Evolutionary conservation across 768 basidiomycete species (phyloP), one percentile per base, ranked within the genome.

Genomic region (Lepiota subincarnata): DNA sequence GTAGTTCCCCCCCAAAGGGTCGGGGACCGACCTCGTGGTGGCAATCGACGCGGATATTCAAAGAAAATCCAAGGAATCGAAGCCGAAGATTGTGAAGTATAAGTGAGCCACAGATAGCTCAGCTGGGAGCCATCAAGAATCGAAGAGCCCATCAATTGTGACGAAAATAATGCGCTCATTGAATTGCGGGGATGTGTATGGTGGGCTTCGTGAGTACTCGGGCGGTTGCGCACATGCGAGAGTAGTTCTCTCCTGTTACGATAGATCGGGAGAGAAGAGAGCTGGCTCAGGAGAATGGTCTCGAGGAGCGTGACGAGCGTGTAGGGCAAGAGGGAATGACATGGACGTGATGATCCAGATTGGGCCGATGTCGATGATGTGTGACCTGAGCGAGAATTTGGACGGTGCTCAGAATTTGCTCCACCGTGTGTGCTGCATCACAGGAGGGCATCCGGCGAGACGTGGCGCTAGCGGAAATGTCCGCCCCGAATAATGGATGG

Each of bases 21-120:
- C 20, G 31, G 20, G 26, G 22, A 12, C 40, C 7, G 50, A 18
- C 40, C 26, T 40, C 26, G 39, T 39, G 48, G 26, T 28, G 11
- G 10, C 31, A 8, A 3, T 19, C 35, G 35, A 48, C 47, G 37
- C 19, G 34, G 22, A 10, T 44, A 13, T 18, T 36, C 34, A 22
- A 35, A 36, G 49, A 50, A 51, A 46, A 51, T 56, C 50, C 36
- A 19, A 31, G 31, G 47, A 56, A 56, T 56, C 50, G 50, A 52
- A 52, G 50, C 24, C 31, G 43, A 51, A 56, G 55, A 19, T 20
- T 36, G 48, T 26, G 41, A 46, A 50, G 48, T 34, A 48, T 50
- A 40, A 34, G 12, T 49, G 48, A 37, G 20, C 37, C 49, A 36
- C 14, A 14, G 36, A 52, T 52, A 37, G 36, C 42, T 22, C 14